Evolutionary conservation across 2,329 filamentous ascomycete species (phyloP), one percentile per base, ranked within the genome.

Genomic region (Sporothrix brasiliensis): DNA sequence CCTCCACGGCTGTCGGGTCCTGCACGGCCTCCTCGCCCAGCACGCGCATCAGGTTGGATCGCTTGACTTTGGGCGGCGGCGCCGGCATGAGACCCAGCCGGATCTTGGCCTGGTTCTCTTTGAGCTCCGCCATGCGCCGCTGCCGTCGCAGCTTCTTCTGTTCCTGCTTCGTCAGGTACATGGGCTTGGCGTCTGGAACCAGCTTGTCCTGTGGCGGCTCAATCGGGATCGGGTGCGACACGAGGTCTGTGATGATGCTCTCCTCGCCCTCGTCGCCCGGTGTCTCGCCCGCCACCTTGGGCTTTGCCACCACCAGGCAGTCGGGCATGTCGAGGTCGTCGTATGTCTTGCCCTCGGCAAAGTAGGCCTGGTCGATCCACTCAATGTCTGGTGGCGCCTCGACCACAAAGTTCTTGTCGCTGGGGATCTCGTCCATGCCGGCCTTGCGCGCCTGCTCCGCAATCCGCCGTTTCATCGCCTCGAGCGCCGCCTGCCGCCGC

Each of bases 61-160:
- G 96, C 82, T 97, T 98, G 75, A 99, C 93, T 81, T 98, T 99
- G 13, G 95, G 94, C 34, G 94, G 91, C 39, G 94, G 93, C 24
- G 94, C 92, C 3, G 94, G 93, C 72, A 94, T 91, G 16, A 99
- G 85, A 24, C 95, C 95, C 13, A 99, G 84, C 71, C 94, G 88
- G 73, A 98, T 95, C 83, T 99, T 98, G 50, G 94, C 94, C 80
- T 99, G 95, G 77, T 94, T 90, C 80, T 99, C 96, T 79, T 98
- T 98, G 73, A 97, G 84, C 73, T 97, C 93, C 53, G 92, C 94
- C 88, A 94, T 94, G 74, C 96, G 89, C 69, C 93, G 89, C 80
- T 97, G 93, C 50, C 95, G 88, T 68, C 95, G 91, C 70, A 97
- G 84, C 80, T 98, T 98, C 68, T 92, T 91, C 79, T 94, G 92